Evolutionary conservation across 768 basidiomycete genomes (phyloP), one percentile per base, ranked within the genome.

Genomic region (Hericium coralloides): DNA sequence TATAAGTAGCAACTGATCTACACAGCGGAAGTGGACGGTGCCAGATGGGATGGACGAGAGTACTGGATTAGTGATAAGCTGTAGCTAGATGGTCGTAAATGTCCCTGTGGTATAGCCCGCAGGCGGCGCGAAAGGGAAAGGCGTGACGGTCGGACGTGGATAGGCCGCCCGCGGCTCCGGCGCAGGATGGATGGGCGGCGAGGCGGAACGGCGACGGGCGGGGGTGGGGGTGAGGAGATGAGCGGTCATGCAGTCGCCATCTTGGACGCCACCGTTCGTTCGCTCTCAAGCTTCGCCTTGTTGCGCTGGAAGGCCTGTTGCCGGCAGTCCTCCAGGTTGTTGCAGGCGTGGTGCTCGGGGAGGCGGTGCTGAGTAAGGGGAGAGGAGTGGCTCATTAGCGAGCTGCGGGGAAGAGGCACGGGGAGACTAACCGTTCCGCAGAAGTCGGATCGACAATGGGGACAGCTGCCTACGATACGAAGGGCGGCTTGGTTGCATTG

Each of bases 221-320:
- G 53, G 25, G 49, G 38, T 59, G 49, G 61, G 59, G 63, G 41
- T 49, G 45, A 41, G 57, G 59, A 39, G 55, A 58, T 18, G 58
- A 36, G 57, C 18, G 50, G 55, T 76, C 65, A 91, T 68, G 87
- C 87, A 49, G 82, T 85, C 57, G 86, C 85, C 80, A 94, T 85
- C 84, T 92, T 93, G 67, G 87, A 75, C 37, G 85, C 85, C 38
- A 89, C 85, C 18, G 92, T 94, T 72, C 87, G 83, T 72, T 94
- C 92, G 64, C 84, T 84, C 78, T 92, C 91, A 57, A 94, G 74
- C 74, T 89, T 89, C 53, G 74, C 78, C 82, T 93, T 92, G 77
- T 94, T 93, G 66, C 81, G 79, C 62, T 91, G 83, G 67, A 92
- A 94, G 18, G 92, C 92, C 70, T 90, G 86, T 69, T 91, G 87